These are phyloP conservation scores for Stagonosporopsis chrysanthemi DNA, from an alignment of 2,329 filamentous ascomycete genomes.

Conservation along the genomic window DNA sequence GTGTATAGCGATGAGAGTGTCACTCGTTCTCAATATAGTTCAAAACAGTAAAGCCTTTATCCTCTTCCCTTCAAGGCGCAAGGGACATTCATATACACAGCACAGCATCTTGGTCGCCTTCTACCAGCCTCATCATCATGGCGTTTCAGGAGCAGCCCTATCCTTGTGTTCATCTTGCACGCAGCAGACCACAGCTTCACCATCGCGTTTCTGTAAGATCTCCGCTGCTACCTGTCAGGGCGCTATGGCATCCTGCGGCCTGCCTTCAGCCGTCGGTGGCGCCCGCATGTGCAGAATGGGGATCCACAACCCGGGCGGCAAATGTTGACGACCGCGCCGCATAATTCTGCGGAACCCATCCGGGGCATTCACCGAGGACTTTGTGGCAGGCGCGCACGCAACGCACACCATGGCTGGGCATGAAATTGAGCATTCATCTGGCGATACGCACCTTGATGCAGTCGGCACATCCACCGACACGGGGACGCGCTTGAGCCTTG, in stretches of 20 bases:
- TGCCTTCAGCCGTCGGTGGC: slow-evolving; percentile 45
- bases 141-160: slow-evolving; percentile 38
- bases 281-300: slow-evolving; percentile 37
- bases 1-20: slow-evolving; percentile 9
- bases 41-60: slow-evolving; percentile 29
- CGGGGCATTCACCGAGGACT: slow-evolving; percentile 7
- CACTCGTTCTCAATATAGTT: slow-evolving; percentile 32
- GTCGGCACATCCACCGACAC: slow-evolving; percentile 23
- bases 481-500: slow-evolving; percentile 25
- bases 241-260: slow-evolving; percentile 43
- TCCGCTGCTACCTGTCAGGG: slow-evolving; percentile 37
- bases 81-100: slow-evolving; percentile 38
- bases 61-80: slow-evolving; percentile 30
- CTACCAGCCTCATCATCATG: slow-evolving; percentile 36
- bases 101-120: slow-evolving; percentile 35
- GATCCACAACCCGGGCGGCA: slow-evolving; percentile 28
- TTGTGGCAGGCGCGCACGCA: slow-evolving; percentile 7
- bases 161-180: slow-evolving; percentile 42
- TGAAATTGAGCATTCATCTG: slow-evolving; percentile 10
- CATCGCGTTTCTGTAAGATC: slow-evolving; percentile 37
- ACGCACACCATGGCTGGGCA: slow-evolving; percentile 5
- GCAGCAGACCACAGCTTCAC: slow-evolving; percentile 38
- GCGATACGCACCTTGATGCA: slow-evolving; percentile 19
- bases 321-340: slow-evolving; percentile 9
- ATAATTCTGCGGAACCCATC: slow-evolving; percentile 13